A percentile compares a stretch with the other conserved stretches of the same genome.
Evolutionary conservation across 2,329 filamentous ascomycete genomes (phyloP).

Genomic region (Fonsecaea pugnacius): DNA sequence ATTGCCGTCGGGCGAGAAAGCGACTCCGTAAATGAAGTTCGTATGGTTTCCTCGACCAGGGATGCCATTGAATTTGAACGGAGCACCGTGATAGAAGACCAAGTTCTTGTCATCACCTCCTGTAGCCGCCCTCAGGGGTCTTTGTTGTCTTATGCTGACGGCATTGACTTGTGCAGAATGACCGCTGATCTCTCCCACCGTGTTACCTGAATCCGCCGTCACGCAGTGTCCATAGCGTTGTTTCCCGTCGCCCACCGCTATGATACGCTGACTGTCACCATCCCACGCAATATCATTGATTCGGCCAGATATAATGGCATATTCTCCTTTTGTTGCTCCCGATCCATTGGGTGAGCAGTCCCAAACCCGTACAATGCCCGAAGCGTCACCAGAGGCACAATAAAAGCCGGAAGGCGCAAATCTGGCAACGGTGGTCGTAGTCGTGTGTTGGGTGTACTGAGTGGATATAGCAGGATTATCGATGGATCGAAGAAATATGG

Average conservation of each 20-base stretch:
- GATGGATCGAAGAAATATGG: conserved; percentile 92
- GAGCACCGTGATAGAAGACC: conserved; percentile 90
- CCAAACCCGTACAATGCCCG: conserved; percentile 87
- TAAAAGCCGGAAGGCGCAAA: conserved; percentile 96
- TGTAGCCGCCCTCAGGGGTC: conserved; percentile 88
- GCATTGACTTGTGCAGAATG: conserved; percentile 90
- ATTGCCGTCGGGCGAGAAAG: conserved; percentile 86
- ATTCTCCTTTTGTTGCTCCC: conserved; percentile 83
- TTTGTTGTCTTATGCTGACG: conserved; percentile 84
- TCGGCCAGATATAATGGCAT: conserved; percentile 88
- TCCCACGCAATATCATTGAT: conserved; percentile 99
- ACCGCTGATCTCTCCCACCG: conserved; percentile 88
- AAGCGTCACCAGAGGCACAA: conserved; percentile 85
- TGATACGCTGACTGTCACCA: conserved; percentile 92
- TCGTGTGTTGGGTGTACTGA: conserved; percentile 91
- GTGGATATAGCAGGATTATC: conserved; percentile 82
- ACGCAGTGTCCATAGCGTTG: conserved; percentile 93
- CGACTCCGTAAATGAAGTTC: conserved; percentile 84
- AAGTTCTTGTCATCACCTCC: conserved; percentile 87
- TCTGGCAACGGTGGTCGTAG: conserved; percentile 85
- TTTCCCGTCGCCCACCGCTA: conserved; percentile 92
- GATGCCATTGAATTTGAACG: conserved; percentile 92
- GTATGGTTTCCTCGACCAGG: conserved; percentile 71
- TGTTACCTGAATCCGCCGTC: conserved; percentile 93
- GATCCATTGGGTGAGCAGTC: conserved; percentile 77